Evolutionary conservation across 1,139 yeast species (phyloP).

Genomic region (Kurtzmaniella natalensis): DNA sequence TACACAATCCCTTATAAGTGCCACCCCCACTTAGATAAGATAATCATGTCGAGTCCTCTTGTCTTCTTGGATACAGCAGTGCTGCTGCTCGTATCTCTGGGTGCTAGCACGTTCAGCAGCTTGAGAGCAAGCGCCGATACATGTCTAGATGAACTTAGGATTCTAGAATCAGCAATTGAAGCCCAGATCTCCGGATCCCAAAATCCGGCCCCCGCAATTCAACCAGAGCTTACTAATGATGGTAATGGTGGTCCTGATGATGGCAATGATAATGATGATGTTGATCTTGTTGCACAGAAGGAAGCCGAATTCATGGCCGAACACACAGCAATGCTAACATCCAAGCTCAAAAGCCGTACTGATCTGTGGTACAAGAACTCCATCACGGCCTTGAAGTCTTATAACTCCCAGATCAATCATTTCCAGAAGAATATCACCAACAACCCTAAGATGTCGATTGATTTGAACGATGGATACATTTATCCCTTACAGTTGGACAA

Average conservation of each 20-base stretch:
- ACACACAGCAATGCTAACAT: too few relatives aligned
- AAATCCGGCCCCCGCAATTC: too few relatives aligned
- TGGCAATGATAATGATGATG: too few relatives aligned
- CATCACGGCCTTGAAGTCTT: slow-evolving; percentile 29
- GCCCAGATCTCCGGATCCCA: slow-evolving; percentile 9
- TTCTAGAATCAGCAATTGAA: slow-evolving; percentile 24
- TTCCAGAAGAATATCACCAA: slow-evolving; percentile 33
- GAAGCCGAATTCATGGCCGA: too few relatives aligned
- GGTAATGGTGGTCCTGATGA: too few relatives aligned
- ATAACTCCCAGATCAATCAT: slow-evolving; percentile 34
- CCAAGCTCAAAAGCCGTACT: slow-evolving; percentile 9
- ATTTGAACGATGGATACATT: slow-evolving; percentile 42
- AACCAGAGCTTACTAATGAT: too few relatives aligned
- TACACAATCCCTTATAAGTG: too few relatives aligned
- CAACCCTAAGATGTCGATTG: slow-evolving; percentile 26
- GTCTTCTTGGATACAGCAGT: slow-evolving; percentile 1
- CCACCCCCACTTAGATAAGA: background rate
- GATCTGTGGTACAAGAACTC: slow-evolving; percentile 36
- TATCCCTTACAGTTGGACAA: slow-evolving; percentile 35
- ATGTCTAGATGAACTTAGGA: slow-evolving; percentile 23
- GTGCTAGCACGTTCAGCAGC: background rate
- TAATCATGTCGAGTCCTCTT: slow-evolving; percentile 1
- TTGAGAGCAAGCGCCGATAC: slow-evolving; percentile 17
- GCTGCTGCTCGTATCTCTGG: background rate
- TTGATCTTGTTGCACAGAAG: too few relatives aligned